Evolutionary conservation across 139 green algal genomes (phyloP), one percentile per base, ranked within the genome.

Genomic region (Nannochloris sp.): DNA sequence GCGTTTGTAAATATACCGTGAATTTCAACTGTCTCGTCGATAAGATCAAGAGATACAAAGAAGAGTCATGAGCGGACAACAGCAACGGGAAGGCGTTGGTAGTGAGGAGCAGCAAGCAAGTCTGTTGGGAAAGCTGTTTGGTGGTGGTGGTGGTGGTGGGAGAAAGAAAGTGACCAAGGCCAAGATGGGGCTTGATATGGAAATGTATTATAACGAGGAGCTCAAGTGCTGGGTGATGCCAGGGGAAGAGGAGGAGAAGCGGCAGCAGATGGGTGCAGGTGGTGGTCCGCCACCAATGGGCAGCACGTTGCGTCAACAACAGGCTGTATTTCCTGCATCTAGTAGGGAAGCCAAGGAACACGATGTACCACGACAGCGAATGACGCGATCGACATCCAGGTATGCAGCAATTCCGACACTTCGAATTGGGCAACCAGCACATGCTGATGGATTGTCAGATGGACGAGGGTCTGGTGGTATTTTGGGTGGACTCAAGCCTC

Each of bases 221-320:
- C 70, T 76, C 56, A 71, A 71, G 48, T 76, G 70, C 58, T 76
- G 70, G 70, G 36, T 76, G 31, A 20, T 72, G 45, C 70, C 70
- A 12, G 70, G 70, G 1, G 70, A 76, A 48, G 70, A 76, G 51
- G 63, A 76, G 14, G 46, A 56, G 36, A 58, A 57, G 50, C 23
- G 36, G 14, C 14, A 30, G 13, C 37, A 76, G 37, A 59, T 68
- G 3, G 56, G 4, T 5, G 0, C 11, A 56, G n/a, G 16, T n/a
- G 23, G 12, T 4, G 26, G 28, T 10, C 29, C 29, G 20, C 59
- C 59, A 29, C 59, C 59, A 36, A 53, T 23, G 20, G 2, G 20
- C 20, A 23, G 20, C 20, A 23, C 20, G 20, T 40, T 40, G 33
- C 33, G 11, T 12, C 33, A 40, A 40, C 33, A 40, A 40, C 33